Conservation (phyloP, 192 early-diverging fungal genomes). For the Backusella psychrophila region DNA sequence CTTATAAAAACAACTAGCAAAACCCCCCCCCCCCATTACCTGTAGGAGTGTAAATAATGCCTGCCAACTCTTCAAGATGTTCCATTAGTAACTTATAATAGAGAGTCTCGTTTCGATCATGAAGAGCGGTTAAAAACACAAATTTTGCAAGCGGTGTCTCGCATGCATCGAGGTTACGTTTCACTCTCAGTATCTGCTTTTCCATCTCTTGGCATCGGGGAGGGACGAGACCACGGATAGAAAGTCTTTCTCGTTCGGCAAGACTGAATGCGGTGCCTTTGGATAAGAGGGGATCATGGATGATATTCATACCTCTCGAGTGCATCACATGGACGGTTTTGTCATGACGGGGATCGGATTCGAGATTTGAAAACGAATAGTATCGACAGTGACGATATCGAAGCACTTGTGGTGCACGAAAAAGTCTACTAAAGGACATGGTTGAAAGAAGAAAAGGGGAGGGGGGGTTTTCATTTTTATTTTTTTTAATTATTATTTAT, state of each 20-base stretch:
- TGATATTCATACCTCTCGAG: slow-evolving; percentile 45
- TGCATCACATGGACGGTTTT: slow-evolving; percentile 31
- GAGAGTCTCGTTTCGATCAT: slow-evolving; percentile 75
- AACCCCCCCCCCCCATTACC: neutral
- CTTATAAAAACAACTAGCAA: neutral
- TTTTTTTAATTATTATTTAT: too few relatives aligned
- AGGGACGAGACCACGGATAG: slow-evolving; percentile 51
- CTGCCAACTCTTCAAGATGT: slow-evolving; percentile 65
- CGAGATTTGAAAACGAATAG: neutral
- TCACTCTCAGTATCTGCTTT: slow-evolving; percentile 48
- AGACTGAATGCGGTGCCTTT: slow-evolving; percentile 52
- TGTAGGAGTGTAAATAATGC: slow-evolving; percentile 45
- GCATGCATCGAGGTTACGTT: slow-evolving; percentile 46
- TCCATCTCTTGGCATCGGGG: slow-evolving; percentile 55
- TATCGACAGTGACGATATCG: neutral
- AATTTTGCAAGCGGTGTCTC: slow-evolving; percentile 75
- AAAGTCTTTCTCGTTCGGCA: slow-evolving; percentile 49
- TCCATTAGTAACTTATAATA: slow-evolving; percentile 82
- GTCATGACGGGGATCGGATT: slow-evolving; percentile 28
- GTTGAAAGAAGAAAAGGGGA: neutral
- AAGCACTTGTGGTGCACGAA: neutral
- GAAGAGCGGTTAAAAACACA: slow-evolving; percentile 78
- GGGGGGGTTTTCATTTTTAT: too few relatives aligned
- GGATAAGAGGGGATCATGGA: slow-evolving; percentile 51
- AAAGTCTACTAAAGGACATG: neutral